Base-by-base conservation (phyloP, 2,329 filamentous ascomycete genomes). In the Trichoderma arundinaceum region DNA sequence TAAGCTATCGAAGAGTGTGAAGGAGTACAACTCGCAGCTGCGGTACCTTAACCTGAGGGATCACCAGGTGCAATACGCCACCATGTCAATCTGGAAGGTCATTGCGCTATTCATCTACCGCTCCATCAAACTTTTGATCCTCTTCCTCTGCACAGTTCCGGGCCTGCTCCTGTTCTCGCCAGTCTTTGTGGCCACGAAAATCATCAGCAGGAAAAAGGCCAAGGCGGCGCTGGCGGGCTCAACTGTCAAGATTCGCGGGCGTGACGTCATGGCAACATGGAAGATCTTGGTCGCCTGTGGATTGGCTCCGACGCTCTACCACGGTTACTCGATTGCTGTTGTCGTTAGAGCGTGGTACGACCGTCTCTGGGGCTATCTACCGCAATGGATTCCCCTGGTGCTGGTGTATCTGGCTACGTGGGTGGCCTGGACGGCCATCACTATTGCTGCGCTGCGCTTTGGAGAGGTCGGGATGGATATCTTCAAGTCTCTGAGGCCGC, bases 381-480 rank as follows among this genome's bases (percentile, higher is more conserved):
- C 94, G 0, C 81, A 86, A 3, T 94, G 89, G 82, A 86, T 97
- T 38, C 92, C 94, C 1, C 84, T 94, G 65, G 96, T 90, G 87
- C 76, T 88, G 22, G 86, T 96, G 10, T 88, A 94, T 69, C 76
- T 92, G 9, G 86, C 88, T 44, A 91, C 93, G 57, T 89, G 92
- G 80, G 83, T 92, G 54, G 81, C 96, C 70, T 97, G 97, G 82
- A 91, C 94, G 6, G 86, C 88, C 28, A 90, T 97, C 72, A 97
- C 94, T 0, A 97, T 96, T 77, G 94, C 93, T 4, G 92, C 95
- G 7, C 88, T 99, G 60, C 90, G 95, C 10, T 96, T 98, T 70
- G 95, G 95, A 53, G 95, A 99, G 79, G 90, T 96, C n/a, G 95
- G 94, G 60, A 97, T 99, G 93, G 95, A 99, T 75, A 97, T 99